Percentiles rank a stretch among this genome's conserved stretches.
Conservation (phyloP, 805 yeast genomes). For the Barnettozyma sucrosica region DNA sequence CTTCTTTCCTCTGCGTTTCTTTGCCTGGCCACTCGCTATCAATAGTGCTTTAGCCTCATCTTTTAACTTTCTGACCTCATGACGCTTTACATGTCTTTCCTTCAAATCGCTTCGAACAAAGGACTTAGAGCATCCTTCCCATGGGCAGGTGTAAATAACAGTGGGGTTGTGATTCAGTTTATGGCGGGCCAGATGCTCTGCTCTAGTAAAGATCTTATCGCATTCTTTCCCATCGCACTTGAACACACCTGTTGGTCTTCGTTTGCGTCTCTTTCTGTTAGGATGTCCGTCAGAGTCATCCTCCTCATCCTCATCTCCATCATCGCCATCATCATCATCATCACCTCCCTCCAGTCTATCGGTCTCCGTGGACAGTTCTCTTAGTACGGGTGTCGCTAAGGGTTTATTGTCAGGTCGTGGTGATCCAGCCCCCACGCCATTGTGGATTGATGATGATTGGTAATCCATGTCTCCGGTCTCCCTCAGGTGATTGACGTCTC, state of each 20-base stretch:
- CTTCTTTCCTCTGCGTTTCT: constrained; percentile 13
- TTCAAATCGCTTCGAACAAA: constrained; percentile 59
- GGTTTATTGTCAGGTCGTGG: background rate
- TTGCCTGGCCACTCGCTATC: constrained; percentile 10
- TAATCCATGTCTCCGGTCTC: constrained; percentile 1
- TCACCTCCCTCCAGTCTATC: background rate
- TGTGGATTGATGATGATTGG: background rate
- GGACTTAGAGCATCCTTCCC: constrained; percentile 47
- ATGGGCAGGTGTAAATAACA: constrained; percentile 47
- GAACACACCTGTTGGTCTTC: constrained; percentile 28
- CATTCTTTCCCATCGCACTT: constrained; percentile 45
- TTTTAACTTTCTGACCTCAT: constrained; percentile 30
- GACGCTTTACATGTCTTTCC: constrained; percentile 39
- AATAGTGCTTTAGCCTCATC: constrained; percentile 22
- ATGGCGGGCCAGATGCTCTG: constrained; percentile 62
- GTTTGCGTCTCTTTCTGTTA: constrained; percentile 19
- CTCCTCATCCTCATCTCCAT: background rate
- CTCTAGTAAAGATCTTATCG: constrained; percentile 49
- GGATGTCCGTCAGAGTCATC: constrained; percentile 3
- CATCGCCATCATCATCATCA: background rate
- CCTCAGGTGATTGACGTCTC: background rate
- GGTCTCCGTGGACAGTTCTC: background rate
- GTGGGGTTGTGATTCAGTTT: constrained; percentile 54
- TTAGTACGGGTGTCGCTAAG: background rate
- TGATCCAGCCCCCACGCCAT: background rate